Evolutionary conservation across 2,329 filamentous ascomycete species (phyloP).

Genomic region (Talaromyces sp.): DNA sequence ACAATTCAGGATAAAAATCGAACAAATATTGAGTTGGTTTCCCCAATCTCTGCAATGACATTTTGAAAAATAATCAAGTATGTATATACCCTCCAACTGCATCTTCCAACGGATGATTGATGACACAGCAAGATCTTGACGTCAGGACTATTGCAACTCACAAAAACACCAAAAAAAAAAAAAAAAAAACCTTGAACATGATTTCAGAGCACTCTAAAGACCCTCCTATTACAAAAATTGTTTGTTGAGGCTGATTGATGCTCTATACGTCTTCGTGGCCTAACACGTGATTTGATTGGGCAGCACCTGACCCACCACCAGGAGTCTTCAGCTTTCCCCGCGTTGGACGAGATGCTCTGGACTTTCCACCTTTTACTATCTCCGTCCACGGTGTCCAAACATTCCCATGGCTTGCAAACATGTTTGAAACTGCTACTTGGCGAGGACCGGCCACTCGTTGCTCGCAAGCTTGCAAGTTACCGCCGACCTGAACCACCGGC

Average conservation of each 20-base stretch:
- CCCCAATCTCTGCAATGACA: too few relatives aligned
- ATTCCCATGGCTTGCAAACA: background rate
- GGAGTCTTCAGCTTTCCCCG: conserved; percentile 6
- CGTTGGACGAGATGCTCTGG: background rate
- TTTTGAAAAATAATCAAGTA: too few relatives aligned
- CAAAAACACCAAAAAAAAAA: too few relatives aligned
- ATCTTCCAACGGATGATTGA: too few relatives aligned
- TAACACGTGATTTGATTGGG: background rate
- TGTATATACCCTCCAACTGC: too few relatives aligned
- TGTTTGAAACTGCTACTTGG: background rate
- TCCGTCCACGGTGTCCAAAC: background rate
- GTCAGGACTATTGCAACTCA: too few relatives aligned
- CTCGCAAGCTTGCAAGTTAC: background rate
- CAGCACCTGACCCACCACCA: background rate
- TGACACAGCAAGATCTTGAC: too few relatives aligned
- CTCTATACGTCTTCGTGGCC: background rate
- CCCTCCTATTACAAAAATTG: background rate
- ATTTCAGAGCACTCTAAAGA: too few relatives aligned
- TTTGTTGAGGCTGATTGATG: too few relatives aligned
- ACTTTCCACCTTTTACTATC: background rate
- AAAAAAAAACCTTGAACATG: too few relatives aligned
- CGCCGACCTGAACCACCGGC: conserved; percentile 3
- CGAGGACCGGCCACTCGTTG: background rate
- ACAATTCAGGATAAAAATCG: too few relatives aligned
- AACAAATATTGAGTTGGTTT: too few relatives aligned